Evolutionary conservation across 495 filamentous ascomycete genomes (phyloP).

Genomic region (Bombardia bombarda): DNA sequence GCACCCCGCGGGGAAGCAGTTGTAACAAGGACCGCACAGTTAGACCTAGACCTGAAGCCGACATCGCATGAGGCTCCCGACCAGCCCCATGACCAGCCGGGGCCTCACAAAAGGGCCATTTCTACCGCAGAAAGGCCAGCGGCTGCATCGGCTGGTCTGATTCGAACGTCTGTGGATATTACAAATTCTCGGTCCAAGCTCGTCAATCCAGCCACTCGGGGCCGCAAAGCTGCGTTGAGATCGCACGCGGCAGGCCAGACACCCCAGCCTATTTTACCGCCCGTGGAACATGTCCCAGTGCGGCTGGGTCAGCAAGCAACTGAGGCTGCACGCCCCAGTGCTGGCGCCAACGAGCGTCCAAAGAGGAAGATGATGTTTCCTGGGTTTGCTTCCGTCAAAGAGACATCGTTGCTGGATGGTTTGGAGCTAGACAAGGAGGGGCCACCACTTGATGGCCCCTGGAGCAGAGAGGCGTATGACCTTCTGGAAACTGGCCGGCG

Average conservation of each 20-base stretch:
- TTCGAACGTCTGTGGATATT: not conserved
- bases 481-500: constrained; percentile 38
- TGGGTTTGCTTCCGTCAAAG: constrained; percentile 32
- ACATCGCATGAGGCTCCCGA: not conserved
- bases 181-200: constrained; percentile 9
- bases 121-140: not conserved
- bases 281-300: constrained; percentile 10
- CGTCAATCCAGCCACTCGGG: constrained; percentile 40
- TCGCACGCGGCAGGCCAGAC: constrained; percentile 39
- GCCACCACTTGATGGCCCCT: constrained; percentile 42
- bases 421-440: no score
- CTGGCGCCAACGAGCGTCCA: constrained; percentile 12
- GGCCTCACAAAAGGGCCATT: not conserved
- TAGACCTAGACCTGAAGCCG: no score
- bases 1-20: no score
- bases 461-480: constrained; percentile 47
- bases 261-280: constrained; percentile 30
- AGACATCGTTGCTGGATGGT: no score
- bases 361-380: constrained; percentile 23
- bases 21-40: no score
- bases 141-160: not conserved
- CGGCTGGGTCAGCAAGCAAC: not conserved
- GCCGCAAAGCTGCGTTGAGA: constrained; percentile 40
- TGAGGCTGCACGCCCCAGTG: not conserved
- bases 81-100: not conserved